phyloP scores from a whole-genome alignment of 202 grass and related monocot species.

The Zizania palustris region DNA sequence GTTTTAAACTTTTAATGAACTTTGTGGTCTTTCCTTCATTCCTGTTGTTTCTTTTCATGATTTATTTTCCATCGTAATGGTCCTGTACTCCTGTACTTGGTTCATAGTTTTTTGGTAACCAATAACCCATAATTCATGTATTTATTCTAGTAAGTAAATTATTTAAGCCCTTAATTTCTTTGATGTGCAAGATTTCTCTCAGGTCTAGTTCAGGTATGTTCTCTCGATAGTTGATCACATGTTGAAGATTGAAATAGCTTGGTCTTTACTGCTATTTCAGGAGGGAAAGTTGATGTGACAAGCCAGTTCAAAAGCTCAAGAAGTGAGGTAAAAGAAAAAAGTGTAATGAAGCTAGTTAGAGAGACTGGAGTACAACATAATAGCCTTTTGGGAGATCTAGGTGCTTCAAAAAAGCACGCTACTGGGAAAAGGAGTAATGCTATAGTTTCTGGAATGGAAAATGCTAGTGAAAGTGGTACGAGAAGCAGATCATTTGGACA shows the following conservation, averaged over 20 bases:
- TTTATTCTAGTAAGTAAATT: slow-evolving; percentile 21
- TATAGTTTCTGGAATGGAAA: slow-evolving; percentile 45
- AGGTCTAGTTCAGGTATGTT: slow-evolving; percentile 14
- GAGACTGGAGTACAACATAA: slow-evolving; percentile 48
- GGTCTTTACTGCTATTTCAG: slow-evolving; percentile 36
- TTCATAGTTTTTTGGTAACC: slow-evolving; percentile 13
- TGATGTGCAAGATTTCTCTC: not conserved
- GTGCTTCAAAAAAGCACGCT: slow-evolving; percentile 48
- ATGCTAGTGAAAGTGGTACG: slow-evolving; percentile 41
- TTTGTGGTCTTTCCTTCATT: slow-evolving; percentile 11
- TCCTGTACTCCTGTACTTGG: not conserved
- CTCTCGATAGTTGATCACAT: not conserved
- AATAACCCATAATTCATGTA: slow-evolving; percentile 21
- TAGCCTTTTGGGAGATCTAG: slow-evolving; percentile 55
- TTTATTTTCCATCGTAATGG: slow-evolving; percentile 10
- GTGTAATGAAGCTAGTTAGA: slow-evolving; percentile 60
- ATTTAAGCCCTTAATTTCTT: not conserved
- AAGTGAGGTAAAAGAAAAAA: slow-evolving; percentile 60
- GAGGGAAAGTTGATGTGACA: slow-evolving; percentile 55
- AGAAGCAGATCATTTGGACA: slow-evolving; percentile 50
- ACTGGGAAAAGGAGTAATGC: slow-evolving; percentile 57
- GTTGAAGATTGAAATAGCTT: slow-evolving; percentile 17
- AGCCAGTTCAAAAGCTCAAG: slow-evolving; percentile 54
- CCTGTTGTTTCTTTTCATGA: not conserved
- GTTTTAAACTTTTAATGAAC: not conserved